A percentile compares a stretch with the other conserved stretches of the same genome.
Conservation (phyloP, 805 yeast species). For the Metschnikowia aberdeeniae region DNA sequence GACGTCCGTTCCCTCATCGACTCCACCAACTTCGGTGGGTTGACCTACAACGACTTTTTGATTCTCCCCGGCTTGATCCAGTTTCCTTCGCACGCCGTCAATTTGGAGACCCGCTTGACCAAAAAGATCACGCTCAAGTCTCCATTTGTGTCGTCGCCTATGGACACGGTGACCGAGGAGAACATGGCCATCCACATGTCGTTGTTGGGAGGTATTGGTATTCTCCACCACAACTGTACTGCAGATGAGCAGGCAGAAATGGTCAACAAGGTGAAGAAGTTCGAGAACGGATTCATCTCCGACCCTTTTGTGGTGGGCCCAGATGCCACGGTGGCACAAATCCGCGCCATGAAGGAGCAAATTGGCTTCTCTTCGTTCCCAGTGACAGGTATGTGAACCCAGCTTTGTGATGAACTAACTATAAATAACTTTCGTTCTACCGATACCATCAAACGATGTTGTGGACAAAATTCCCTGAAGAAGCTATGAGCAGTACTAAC, state of each 20-base stretch:
- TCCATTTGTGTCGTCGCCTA: slow-evolving; percentile 96
- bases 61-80: slow-evolving; percentile 91
- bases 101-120: slow-evolving; percentile 82
- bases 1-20: slow-evolving; percentile 83
- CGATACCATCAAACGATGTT: slow-evolving; percentile 96
- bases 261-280: slow-evolving; percentile 95
- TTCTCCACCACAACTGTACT: slow-evolving; percentile 95
- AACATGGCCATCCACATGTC: slow-evolving; percentile 99
- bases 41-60: slow-evolving; percentile 95
- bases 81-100: slow-evolving; percentile 76
- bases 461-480: slow-evolving; percentile 58
- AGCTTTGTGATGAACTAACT: slow-evolving; percentile 49
- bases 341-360: slow-evolving; percentile 60
- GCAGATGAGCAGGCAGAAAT: slow-evolving; percentile 97
- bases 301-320: slow-evolving; percentile 89
- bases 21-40: slow-evolving; percentile 86
- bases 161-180: slow-evolving; percentile 98
- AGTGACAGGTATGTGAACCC: slow-evolving; percentile 87
- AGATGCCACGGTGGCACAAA: slow-evolving; percentile 71
- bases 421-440: slow-evolving; percentile 98
- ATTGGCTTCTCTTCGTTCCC: slow-evolving; percentile 98
- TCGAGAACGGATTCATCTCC: slow-evolving; percentile 94
- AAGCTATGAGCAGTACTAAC: slow-evolving; percentile 13
- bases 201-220: slow-evolving; percentile 97
- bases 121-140: slow-evolving; percentile 87